These are phyloP conservation scores for Coleophoma crateriformis DNA, from an alignment of 2,329 filamentous ascomycete genomes.

Conservation along the genomic window DNA sequence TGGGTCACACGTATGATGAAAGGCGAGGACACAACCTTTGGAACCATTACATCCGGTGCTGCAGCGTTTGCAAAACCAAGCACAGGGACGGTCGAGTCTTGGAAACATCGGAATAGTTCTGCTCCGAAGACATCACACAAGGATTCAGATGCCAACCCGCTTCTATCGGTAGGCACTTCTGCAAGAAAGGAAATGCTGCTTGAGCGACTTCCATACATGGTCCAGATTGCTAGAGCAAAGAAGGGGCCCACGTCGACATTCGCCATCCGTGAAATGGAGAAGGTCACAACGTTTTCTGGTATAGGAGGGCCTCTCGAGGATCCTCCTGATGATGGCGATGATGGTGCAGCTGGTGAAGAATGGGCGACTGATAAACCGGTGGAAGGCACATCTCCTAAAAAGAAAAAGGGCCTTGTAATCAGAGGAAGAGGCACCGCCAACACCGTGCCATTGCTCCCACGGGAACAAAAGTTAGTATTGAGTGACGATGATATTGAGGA, in stretches of 20 bases:
- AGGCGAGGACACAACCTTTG: constrained; percentile 36
- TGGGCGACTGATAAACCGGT: constrained; percentile 59
- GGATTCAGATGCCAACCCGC: constrained; percentile 27
- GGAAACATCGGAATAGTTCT: constrained; percentile 19
- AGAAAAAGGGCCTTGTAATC: constrained; percentile 30
- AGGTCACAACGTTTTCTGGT: constrained; percentile 27
- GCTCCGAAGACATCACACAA: constrained; percentile 11
- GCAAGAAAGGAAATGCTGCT: constrained; percentile 71
- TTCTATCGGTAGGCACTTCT: constrained; percentile 54
- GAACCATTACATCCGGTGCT: constrained; percentile 39
- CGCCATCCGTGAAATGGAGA: constrained; percentile 34
- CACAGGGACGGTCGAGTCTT: constrained; percentile 24
- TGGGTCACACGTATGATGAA: constrained; percentile 59
- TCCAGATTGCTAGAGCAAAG: constrained; percentile 47
- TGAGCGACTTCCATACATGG: constrained; percentile 82
- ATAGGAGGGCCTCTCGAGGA: constrained; percentile 34
- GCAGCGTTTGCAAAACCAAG: constrained; percentile 42
- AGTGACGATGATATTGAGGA: constrained; percentile 86
- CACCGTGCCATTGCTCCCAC: constrained; percentile 13
- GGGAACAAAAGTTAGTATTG: constrained; percentile 61
- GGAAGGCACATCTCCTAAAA: constrained; percentile 46
- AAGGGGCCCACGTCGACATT: constrained; percentile 13
- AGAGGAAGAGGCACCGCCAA: constrained; percentile 14
- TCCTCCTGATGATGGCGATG: constrained; percentile 38
- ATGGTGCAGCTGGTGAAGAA: constrained; percentile 32